Base-by-base conservation (phyloP, 768 basidiomycete species). In the Kwoniella dejecticola region DNA sequence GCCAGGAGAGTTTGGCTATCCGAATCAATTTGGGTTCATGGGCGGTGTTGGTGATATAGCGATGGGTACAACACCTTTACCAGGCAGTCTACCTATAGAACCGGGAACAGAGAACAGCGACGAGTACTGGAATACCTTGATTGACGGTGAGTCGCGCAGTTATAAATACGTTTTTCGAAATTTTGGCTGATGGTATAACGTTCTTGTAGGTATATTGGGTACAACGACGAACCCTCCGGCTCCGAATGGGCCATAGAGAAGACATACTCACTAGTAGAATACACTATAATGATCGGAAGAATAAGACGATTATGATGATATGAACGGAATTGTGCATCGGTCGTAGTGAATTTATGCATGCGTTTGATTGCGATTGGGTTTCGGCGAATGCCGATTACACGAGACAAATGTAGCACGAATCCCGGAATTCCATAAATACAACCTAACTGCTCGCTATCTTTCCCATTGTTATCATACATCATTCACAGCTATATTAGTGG, bases 41-140 rank as follows among this genome's bases (percentile, higher is more conserved):
- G 57, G 57, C 11, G 57, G 57, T 30, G 49, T 49, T 2, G 57
- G 52, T 17, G 50, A 48, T 36, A 48, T 31, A 12, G 41, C 36
- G 17, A 57, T 47, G 45, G 60, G 55, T 6, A 46, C 49, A 17
- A 44, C 36, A n/a, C 29, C 17, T 2, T 24, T 57, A 36, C 15
- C 53, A 11, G 62, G 64, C 30, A 40, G 52, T 27, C 15, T 54
- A 31, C 38, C 57, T 6, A 29, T 64, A 4, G 71, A 62, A 24
- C 46, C 33, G 2, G 67, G 67, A 30, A 46, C 57, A 56, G 71
- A 74, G 52, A 70, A 67, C 30, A 71, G 74, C 55, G 77, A 77
- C 55, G 71, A 72, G 41, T 78, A 78, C 48, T 78, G 77, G 77
- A 76, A 78, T 60, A 64, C 75, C 0, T 52, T 78, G 58, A 78